These are phyloP conservation scores for Saturnispora saitoi DNA, from an alignment of 805 yeast species.

Conservation along the genomic window DNA sequence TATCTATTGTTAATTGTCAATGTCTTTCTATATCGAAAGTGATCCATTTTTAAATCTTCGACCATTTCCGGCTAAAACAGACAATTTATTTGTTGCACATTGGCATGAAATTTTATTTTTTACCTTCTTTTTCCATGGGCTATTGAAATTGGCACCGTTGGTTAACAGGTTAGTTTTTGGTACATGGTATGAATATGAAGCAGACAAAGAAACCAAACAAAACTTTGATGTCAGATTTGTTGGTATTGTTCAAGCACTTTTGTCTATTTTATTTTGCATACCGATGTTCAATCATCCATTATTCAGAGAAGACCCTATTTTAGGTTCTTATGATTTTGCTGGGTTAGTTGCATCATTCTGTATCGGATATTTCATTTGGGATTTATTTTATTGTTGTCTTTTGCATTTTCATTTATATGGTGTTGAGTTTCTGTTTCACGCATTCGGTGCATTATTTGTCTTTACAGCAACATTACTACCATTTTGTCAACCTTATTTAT, in stretches of 20 bases:
- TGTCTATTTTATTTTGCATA: slow-evolving; percentile 49
- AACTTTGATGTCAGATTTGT: slow-evolving; percentile 90
- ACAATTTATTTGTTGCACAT: slow-evolving; percentile 41
- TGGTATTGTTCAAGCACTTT: slow-evolving; percentile 72
- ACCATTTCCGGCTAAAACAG: slow-evolving; percentile 40
- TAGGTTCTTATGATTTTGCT: slow-evolving; percentile 68
- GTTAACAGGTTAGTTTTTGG: slow-evolving; percentile 45
- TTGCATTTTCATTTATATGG: slow-evolving; percentile 65
- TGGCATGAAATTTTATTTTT: slow-evolving; percentile 68
- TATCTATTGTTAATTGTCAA: neutral
- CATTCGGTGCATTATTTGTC: slow-evolving; percentile 69
- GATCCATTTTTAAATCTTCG: slow-evolving; percentile 38
- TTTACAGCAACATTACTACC: slow-evolving; percentile 60
- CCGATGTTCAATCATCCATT: slow-evolving; percentile 59
- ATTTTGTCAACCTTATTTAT: slow-evolving; percentile 71
- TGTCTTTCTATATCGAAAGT: slow-evolving; percentile 20
- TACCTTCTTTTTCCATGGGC: slow-evolving; percentile 47
- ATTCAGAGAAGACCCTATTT: slow-evolving; percentile 41
- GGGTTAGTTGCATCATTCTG: slow-evolving; percentile 68
- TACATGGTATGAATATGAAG: slow-evolving; percentile 33
- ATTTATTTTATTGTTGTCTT: slow-evolving; percentile 55
- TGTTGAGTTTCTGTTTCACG: slow-evolving; percentile 73
- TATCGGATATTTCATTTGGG: slow-evolving; percentile 90
- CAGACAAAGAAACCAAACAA: slow-evolving; percentile 37
- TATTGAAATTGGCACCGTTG: slow-evolving; percentile 46